Conservation (phyloP, 2,329 filamentous ascomycete genomes). For the Pyricularia pennisetigena region DNA sequence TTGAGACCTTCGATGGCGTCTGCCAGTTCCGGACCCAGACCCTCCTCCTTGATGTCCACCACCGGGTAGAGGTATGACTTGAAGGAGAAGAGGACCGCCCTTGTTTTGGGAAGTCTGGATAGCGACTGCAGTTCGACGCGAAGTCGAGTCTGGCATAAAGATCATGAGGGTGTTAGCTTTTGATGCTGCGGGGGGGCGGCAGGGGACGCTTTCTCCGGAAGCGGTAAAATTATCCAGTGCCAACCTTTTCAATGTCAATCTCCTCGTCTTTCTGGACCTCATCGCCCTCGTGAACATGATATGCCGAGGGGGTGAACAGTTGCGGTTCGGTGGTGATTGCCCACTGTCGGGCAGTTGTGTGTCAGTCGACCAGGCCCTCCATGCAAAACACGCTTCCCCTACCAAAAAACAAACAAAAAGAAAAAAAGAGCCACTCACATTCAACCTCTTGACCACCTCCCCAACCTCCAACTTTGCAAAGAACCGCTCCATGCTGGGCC, state of each 20-base stretch:
- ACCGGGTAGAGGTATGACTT: slow-evolving; percentile 45
- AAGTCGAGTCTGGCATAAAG: slow-evolving; percentile 20
- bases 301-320: slow-evolving; percentile 28
- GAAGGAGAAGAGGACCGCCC: slow-evolving; percentile 42
- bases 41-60: slow-evolving; percentile 36
- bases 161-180: not conserved
- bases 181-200: not conserved
- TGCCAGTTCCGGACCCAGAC: slow-evolving; percentile 32
- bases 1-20: slow-evolving; percentile 43
- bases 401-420: not conserved
- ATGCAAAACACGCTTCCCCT: not conserved
- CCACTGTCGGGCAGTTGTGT: slow-evolving; percentile 26
- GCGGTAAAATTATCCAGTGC: not conserved
- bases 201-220: not conserved
- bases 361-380: not conserved
- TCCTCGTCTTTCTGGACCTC: slow-evolving; percentile 22
- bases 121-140: slow-evolving; percentile 43
- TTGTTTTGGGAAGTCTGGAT: slow-evolving; percentile 34
- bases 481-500: slow-evolving; percentile 43
- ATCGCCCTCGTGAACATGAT: slow-evolving; percentile 25
- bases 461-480: slow-evolving; percentile 37
- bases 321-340: slow-evolving; percentile 31
- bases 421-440: slow-evolving; percentile 25
- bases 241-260: slow-evolving; percentile 27
- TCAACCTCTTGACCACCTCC: slow-evolving; percentile 37